Percentiles rank a stretch among this genome's conserved stretches.
Evolutionary conservation across 306 rosid species (phyloP).

Genomic region (Mimosa pudica): DNA sequence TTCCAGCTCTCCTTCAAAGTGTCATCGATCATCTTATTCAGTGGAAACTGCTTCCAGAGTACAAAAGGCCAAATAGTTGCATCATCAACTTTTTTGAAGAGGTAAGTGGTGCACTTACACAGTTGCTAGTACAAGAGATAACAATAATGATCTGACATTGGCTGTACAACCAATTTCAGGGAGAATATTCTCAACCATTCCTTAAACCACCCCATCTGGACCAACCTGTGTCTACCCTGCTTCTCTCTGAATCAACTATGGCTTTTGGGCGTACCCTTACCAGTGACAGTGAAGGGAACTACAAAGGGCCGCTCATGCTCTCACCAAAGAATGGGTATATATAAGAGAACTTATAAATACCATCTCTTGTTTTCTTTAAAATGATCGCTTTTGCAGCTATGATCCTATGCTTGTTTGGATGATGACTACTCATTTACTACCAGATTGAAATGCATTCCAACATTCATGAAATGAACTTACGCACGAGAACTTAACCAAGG

Average conservation of each 20-base stretch:
- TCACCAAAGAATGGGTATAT: conserved; percentile 85
- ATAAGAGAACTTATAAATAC: conserved; percentile 37
- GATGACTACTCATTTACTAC: background rate
- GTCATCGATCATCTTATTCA: conserved; percentile 91
- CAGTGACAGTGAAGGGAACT: conserved; percentile 89
- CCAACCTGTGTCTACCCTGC: conserved; percentile 88
- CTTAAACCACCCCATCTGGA: conserved; percentile 98
- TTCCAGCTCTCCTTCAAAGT: conserved; percentile 72
- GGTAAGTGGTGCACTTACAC: conserved; percentile 54
- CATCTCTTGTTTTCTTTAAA: background rate
- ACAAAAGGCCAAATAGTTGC: conserved; percentile 95
- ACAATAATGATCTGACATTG: conserved; percentile 10
- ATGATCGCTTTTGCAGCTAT: background rate
- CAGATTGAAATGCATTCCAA: background rate
- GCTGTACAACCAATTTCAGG: conserved; percentile 49
- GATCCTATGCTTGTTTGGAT: background rate
- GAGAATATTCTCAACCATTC: conserved; percentile 96
- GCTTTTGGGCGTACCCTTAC: conserved; percentile 87
- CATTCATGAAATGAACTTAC: background rate
- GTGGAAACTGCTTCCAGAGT: conserved; percentile 94
- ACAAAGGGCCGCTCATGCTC: conserved; percentile 93
- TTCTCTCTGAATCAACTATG: conserved; percentile 90
- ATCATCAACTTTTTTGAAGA: conserved; percentile 91
- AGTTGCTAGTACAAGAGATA: background rate
- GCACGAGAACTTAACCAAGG: background rate